A percentile compares a stretch with the other conserved stretches of the same genome.
phyloP scores from a whole-genome alignment of 257 asterid species.

The Datura wrightii region DNA sequence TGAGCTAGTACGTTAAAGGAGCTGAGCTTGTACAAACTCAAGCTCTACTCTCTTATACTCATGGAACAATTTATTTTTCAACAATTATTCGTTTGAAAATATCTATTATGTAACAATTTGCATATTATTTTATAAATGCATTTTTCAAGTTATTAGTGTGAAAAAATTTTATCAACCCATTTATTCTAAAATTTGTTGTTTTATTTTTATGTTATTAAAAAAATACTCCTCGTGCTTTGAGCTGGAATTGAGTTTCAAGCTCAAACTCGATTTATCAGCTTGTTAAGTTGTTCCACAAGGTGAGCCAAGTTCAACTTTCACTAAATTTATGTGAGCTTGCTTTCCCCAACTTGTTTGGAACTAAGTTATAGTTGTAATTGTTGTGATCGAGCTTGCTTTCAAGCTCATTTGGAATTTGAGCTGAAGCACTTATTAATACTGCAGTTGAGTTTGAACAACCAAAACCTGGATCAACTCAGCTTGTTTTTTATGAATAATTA shows the following conservation, averaged over 20 bases:
- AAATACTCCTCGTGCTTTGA: not conserved
- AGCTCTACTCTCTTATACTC: not conserved
- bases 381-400: not conserved
- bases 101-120: not conserved
- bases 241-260: not conserved
- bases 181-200: not conserved
- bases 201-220: not conserved
- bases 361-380: not conserved
- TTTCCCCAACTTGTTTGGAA: slow-evolving; percentile 10
- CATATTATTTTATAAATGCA: not conserved
- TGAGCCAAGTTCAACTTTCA: slow-evolving; percentile 25
- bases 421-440: not conserved
- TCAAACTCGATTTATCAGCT: not conserved
- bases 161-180: not conserved
- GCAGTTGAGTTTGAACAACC: not conserved
- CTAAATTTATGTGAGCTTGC: not conserved
- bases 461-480: not conserved
- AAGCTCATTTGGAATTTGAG: not conserved
- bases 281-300: not conserved
- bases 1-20: not conserved
- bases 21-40: slow-evolving; percentile 9
- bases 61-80: not conserved
- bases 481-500: not conserved
- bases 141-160: not conserved
- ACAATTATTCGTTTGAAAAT: not conserved